phyloP scores from a whole-genome alignment of 2,329 filamentous ascomycete species.

The Exophiala sp. region DNA sequence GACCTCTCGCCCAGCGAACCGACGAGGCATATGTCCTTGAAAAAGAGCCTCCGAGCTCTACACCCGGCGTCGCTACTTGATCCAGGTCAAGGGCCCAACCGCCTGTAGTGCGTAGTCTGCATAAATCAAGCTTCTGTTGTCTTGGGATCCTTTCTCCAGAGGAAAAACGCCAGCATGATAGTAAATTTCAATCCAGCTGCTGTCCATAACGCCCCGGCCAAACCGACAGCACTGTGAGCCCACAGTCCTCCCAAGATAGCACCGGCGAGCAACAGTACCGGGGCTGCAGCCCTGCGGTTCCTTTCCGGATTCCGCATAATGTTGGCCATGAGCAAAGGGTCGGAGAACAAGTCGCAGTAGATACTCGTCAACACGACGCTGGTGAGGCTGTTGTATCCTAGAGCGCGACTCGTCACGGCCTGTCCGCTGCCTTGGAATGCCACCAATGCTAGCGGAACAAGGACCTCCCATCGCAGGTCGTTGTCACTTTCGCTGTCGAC shows the following conservation, averaged over 20 bases:
- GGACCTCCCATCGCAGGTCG: constrained; percentile 52
- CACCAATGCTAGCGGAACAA: constrained; percentile 62
- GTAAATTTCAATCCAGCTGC: constrained; percentile 52
- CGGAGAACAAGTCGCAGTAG: constrained; percentile 73
- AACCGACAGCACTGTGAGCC: constrained; percentile 47
- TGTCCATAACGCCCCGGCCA: constrained; percentile 56
- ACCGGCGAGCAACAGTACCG: constrained; percentile 49
- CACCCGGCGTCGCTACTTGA: too few species aligned
- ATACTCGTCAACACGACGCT: constrained; percentile 75
- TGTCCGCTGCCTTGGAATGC: constrained; percentile 75
- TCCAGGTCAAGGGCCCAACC: too few species aligned
- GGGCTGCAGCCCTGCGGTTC: constrained; percentile 48
- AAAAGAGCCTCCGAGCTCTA: too few species aligned
- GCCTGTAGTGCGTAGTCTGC: not conserved
- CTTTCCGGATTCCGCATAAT: constrained; percentile 46
- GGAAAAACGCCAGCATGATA: constrained; percentile 54
- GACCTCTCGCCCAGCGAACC: too few species aligned
- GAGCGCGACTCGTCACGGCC: constrained; percentile 64
- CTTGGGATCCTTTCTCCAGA: constrained; percentile 50
- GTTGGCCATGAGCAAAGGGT: constrained; percentile 45
- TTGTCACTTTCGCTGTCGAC: constrained; percentile 38
- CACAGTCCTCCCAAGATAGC: constrained; percentile 51
- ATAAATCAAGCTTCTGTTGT: not conserved
- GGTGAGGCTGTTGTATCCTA: constrained; percentile 65
- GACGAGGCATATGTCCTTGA: too few species aligned